Evolutionary conservation across 208 protist species (phyloP).

Genomic region (Kentomonas sorsogonicus): DNA sequence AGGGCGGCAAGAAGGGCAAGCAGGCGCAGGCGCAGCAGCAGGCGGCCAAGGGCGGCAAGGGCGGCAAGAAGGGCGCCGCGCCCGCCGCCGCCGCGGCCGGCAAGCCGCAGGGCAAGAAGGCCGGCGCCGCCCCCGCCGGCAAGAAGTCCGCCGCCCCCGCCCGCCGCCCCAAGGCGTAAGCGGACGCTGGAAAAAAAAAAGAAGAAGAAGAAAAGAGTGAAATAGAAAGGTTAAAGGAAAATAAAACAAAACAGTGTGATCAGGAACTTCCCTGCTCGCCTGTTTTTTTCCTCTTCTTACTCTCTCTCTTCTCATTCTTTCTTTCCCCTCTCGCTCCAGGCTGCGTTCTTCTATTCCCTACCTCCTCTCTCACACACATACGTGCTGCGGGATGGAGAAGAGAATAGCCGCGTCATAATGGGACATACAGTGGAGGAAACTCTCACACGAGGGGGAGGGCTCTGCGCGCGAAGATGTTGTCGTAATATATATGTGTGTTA

Average conservation of each 20-base stretch:
- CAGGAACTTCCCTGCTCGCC: not conserved
- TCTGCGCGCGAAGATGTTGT: too few species aligned
- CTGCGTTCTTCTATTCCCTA: not conserved
- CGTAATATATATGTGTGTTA: too few species aligned
- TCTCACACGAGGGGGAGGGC: too few species aligned
- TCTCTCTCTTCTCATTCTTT: conserved; percentile 13
- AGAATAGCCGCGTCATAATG: too few species aligned
- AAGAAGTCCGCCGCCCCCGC: too few species aligned
- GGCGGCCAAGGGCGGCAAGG: conserved; percentile 1
- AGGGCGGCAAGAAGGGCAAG: conserved; percentile 20
- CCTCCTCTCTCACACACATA: too few species aligned
- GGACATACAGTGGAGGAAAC: too few species aligned
- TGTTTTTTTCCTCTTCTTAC: conserved; percentile 8
- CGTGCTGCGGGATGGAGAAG: too few species aligned
- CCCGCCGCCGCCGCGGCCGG: conserved; percentile 2
- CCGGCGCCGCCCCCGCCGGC: too few species aligned
- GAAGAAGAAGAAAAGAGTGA: not conserved
- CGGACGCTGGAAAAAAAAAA: conserved; percentile 6
- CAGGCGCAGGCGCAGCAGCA: conserved; percentile 28
- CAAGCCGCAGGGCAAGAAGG: too few species aligned
- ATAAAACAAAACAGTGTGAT: not conserved
- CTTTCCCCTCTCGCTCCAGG: conserved; percentile 5
- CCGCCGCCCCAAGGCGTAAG: conserved; percentile 22
- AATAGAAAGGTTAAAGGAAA: not conserved
- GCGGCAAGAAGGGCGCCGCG: not conserved